These are phyloP conservation scores for Apiospora koreana DNA, from an alignment of 2,329 filamentous ascomycete genomes.

Conservation along the genomic window DNA sequence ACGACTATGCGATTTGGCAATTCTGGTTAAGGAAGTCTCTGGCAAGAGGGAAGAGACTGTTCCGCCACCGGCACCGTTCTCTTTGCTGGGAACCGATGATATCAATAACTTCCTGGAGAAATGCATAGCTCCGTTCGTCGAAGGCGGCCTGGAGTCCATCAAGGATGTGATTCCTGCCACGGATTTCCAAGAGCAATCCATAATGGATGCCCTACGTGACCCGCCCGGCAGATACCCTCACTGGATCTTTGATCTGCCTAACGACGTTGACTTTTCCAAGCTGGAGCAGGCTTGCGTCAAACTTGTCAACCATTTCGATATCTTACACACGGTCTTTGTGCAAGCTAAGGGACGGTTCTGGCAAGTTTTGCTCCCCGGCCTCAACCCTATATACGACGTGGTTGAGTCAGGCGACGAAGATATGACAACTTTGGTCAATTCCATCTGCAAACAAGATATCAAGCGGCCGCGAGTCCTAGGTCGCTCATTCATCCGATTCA, in stretches of 20 bases:
- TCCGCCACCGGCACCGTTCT: background rate
- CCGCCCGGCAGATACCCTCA: constrained; percentile 8
- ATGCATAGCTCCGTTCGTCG: background rate
- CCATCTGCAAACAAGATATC: background rate
- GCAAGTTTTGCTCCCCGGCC: background rate
- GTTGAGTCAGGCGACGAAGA: background rate
- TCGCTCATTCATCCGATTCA: constrained; percentile 11
- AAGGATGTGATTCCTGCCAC: constrained; percentile 13
- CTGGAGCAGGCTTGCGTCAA: background rate
- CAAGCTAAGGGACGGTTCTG: background rate
- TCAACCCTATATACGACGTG: background rate
- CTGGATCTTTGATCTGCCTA: constrained; percentile 13
- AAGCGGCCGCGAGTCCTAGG: constrained; percentile 1
- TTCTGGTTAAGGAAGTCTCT: background rate
- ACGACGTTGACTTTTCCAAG: constrained; percentile 1
- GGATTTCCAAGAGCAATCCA: constrained; percentile 10
- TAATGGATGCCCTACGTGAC: constrained; percentile 10
- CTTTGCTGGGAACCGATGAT: background rate
- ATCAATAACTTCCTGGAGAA: background rate
- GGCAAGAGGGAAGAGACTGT: background rate
- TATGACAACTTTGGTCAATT: background rate
- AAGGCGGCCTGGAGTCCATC: background rate
- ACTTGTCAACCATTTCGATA: constrained; percentile 8
- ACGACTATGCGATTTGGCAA: background rate
- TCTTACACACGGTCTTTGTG: constrained; percentile 8